Percentiles rank a stretch among this genome's conserved stretches.
These are phyloP conservation scores for Monosporascus sp. DNA, from an alignment of 2,329 filamentous ascomycete genomes.

Conservation along the genomic window DNA sequence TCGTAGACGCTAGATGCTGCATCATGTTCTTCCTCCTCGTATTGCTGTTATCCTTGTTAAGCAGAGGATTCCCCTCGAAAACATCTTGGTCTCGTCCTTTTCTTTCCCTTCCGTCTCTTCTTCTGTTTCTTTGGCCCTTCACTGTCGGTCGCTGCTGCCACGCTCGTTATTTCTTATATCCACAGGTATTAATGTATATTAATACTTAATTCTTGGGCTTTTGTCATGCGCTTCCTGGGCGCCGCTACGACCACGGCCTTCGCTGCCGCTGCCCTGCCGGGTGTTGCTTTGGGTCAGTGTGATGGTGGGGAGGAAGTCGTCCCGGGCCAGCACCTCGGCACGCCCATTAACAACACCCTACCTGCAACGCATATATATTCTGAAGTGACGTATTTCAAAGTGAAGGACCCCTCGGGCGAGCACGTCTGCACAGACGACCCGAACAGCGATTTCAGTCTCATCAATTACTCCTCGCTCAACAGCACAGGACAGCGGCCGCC, in stretches of 20 bases:
- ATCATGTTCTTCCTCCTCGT: neutral
- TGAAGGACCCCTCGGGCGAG: constrained; percentile 1
- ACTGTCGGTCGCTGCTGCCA: neutral
- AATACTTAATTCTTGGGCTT: neutral
- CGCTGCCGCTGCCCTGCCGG: neutral
- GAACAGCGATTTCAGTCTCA: neutral
- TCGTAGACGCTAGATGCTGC: no score
- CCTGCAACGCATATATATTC: neutral
- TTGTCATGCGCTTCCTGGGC: neutral
- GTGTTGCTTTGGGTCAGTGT: neutral
- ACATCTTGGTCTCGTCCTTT: no score
- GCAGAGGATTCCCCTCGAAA: neutral
- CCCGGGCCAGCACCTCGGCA: constrained; percentile 1
- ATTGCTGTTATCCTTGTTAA: neutral
- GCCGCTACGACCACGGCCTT: neutral
- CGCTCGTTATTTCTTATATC: neutral
- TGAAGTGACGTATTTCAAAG: constrained; percentile 3
- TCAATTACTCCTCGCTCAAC: constrained; percentile 2
- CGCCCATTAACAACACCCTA: constrained; percentile 1
- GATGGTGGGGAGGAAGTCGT: neutral
- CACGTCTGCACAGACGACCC: constrained; percentile 1
- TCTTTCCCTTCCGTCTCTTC: neutral
- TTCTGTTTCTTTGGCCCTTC: neutral
- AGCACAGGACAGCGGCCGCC: neutral
- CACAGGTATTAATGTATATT: neutral